Conservation (phyloP, 805 yeast genomes). For the Barnettozyma wickerhamii region DNA sequence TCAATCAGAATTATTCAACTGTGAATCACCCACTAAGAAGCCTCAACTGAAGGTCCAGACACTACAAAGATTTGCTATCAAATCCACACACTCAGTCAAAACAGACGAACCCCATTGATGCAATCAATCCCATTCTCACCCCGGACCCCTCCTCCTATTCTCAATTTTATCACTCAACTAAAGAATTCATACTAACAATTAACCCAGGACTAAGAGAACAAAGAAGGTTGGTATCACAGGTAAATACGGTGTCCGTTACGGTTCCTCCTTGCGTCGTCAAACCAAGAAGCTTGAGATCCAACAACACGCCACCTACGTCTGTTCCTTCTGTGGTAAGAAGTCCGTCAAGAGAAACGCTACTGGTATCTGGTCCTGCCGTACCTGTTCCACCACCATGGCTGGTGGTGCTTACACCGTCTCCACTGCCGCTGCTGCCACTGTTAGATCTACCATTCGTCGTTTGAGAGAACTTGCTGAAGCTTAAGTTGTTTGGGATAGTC, state of each 20-base stretch:
- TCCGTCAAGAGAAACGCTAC: slow-evolving; percentile 95
- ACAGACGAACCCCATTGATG: no score
- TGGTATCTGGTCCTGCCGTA: slow-evolving; percentile 98
- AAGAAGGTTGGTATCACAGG: slow-evolving; percentile 99
- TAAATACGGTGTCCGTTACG: slow-evolving; percentile 99
- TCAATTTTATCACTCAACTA: not conserved
- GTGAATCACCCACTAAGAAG: not conserved
- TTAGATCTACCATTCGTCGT: slow-evolving; percentile 99
- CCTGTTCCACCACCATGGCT: slow-evolving; percentile 95
- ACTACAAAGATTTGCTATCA: not conserved
- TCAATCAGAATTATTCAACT: no score
- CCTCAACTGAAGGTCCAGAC: not conserved
- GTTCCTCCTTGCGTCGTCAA: slow-evolving; percentile 99
- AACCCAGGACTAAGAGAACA: slow-evolving; percentile 94
- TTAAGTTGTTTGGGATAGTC: slow-evolving; percentile 39
- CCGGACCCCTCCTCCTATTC: not conserved
- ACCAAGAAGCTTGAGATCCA: slow-evolving; percentile 98
- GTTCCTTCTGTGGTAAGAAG: slow-evolving; percentile 99
- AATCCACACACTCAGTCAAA: not conserved
- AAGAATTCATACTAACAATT: slow-evolving; percentile 3
- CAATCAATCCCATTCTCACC: not conserved
- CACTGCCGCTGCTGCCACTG: slow-evolving; percentile 99
- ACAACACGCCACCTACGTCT: slow-evolving; percentile 98
- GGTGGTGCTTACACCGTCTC: slow-evolving; percentile 99
- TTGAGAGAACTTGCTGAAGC: slow-evolving; percentile 99